Conservation (phyloP, 306 rosid genomes). For the Dryas drummondii region DNA sequence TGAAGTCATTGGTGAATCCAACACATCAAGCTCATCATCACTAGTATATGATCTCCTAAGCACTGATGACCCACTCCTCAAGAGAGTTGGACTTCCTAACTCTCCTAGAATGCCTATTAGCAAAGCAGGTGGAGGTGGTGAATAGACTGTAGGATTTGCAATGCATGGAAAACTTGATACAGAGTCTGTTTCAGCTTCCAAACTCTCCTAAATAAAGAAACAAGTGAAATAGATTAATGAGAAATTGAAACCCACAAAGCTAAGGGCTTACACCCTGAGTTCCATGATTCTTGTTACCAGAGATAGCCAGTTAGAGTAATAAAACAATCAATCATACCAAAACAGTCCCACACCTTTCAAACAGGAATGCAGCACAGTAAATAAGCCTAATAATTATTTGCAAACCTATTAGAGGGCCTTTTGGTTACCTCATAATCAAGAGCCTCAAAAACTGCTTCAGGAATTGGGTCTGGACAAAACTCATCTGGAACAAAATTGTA, state of each 20-base stretch:
- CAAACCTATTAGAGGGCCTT: not conserved
- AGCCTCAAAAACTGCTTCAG: conserved; percentile 56
- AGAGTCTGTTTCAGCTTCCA: conserved; percentile 45
- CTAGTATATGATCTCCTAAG: conserved; percentile 65
- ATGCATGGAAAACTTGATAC: conserved; percentile 52
- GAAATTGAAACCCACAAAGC: not conserved
- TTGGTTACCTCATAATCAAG: conserved; percentile 58
- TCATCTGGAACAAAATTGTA: conserved; percentile 83
- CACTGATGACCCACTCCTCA: conserved; percentile 51
- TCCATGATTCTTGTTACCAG: not conserved
- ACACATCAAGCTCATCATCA: conserved; percentile 84
- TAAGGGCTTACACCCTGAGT: not conserved
- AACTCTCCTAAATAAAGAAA: conserved; percentile 42
- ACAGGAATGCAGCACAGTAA: not conserved
- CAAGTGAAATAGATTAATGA: conserved; percentile 17
- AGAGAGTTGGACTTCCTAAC: conserved; percentile 43
- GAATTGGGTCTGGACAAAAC: conserved; percentile 76
- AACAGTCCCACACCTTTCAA: not conserved
- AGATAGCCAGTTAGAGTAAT: conserved; percentile 8
- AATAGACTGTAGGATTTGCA: conserved; percentile 61
- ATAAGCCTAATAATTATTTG: conserved; percentile 3
- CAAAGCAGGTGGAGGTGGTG: conserved; percentile 57
- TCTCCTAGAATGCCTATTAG: conserved; percentile 50
- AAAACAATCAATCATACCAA: not conserved
- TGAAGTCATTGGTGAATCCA: conserved; percentile 73